Evolutionary conservation across 139 green algal species (phyloP), one percentile per base, ranked within the genome.

Genomic region (Asterochloris erici): DNA sequence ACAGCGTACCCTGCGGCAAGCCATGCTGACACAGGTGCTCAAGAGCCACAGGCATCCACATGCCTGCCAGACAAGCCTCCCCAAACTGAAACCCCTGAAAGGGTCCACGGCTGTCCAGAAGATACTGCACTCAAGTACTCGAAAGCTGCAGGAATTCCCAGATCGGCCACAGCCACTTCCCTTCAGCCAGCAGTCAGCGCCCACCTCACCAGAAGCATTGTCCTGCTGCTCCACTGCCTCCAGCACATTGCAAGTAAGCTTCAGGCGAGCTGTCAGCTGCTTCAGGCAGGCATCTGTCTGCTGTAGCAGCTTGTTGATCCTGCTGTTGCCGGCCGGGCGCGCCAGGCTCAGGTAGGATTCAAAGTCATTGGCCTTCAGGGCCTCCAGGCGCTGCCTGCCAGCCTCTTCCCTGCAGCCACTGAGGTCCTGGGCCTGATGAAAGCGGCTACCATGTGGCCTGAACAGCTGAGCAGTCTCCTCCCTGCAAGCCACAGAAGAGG

Each of bases 321-420:
- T 77, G 69, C 81, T 69, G 79, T 84, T 93, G 73, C 90, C 90
- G 27, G 86, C 77, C n/a, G 89, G 77, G 26, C 81, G 80, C 15
- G 95, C 84, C 83, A 98, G 82, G 16, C 85, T 79, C 16, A 95
- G 84, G 85, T 98, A 98, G 0, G 83, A 89, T 17, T 91, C 83
- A 84, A 98, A 84, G 79, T 98, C 91, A 78, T 94, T 92, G 11
- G 82, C 80, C 54, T 90, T 89, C 14, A 98, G 89, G 10, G 92
- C 87, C 29, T 87, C 81, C 74, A 98, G 83, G 11, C 94, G 89
- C 70, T 88, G 78, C 24, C 70, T 64, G 38, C 79, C 84, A 63
- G 90, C 90, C 75, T 82, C 85, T 83, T 93, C 89, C 81, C 84
- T 85, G 71, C 74, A 47, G 27, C 17, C 16, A 10, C 12, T 19